Base-by-base conservation (phyloP, 805 yeast species). In the Candida fluviatilis region DNA sequence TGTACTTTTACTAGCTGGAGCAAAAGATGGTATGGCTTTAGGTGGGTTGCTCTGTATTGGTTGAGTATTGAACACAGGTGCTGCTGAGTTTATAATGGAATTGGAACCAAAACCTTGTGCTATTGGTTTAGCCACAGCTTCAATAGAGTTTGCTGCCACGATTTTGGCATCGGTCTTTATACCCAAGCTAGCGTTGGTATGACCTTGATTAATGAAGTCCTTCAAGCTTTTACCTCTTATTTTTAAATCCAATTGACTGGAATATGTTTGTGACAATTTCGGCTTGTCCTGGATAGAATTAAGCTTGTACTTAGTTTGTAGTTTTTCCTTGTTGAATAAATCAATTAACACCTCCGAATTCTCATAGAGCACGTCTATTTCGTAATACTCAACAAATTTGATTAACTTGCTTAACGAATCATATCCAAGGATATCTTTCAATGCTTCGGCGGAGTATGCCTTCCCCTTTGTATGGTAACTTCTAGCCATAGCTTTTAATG, bases 381-480 rank as follows among this genome's bases (percentile, higher is more conserved):
- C 81, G 54, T 83, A 88, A 49, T 84, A 74, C 1, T 69, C 57
- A 34, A 86, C 80, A 49, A 87, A 85, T 23, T 61, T 66, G 2
- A 62, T 38, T 11, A 85, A 51, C 36, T 80, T 78, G 0, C 70
- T 73, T 0, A 60, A 50, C n/a, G 72, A 58, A 50, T 86, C 89
- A 55, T 85, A 91, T 0, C 88, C 84, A 15, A 93, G 66, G 45
- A 78, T 55, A 1, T 61, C 55, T 14, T 61, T 56, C 12, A 90
- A 57, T 7, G 72, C 55, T 1, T 52, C 50, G 0, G 77, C 69
- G 3, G 80, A 68, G 43, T 82, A 76, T 1, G 88, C 82, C 49
- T 78, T 83, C 2, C 87, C 81, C 40, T 78, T 82, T 2, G 80
- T 71, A 51, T 90, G 95, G 41, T 78, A 73, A 0, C 89, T 65